Conservation (phyloP, 2,329 filamentous ascomycete genomes). For the Graphilbum sp. region DNA sequence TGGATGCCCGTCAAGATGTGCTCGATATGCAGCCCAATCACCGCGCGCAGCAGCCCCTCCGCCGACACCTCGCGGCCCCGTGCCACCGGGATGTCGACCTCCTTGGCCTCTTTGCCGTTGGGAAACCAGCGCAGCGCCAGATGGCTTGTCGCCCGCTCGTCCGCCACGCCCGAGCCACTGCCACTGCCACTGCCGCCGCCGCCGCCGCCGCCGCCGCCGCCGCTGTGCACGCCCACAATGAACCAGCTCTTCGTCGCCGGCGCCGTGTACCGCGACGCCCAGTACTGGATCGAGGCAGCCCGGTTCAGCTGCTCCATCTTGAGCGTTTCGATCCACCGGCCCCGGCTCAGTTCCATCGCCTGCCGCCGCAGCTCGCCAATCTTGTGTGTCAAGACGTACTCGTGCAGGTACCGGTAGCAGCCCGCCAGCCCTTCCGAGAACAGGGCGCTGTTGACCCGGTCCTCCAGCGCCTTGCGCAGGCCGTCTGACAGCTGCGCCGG, state of each 20-base stretch:
- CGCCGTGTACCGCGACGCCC: conserved; percentile 44
- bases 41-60: conserved; percentile 54
- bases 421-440: conserved; percentile 54
- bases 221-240: conserved; percentile 65
- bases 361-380: conserved; percentile 69
- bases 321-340: conserved; percentile 63
- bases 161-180: conserved; percentile 12
- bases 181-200: conserved; percentile 37
- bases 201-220: conserved; percentile 28
- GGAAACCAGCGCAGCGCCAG: conserved; percentile 68
- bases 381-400: conserved; percentile 79
- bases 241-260: conserved; percentile 72
- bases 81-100: not conserved
- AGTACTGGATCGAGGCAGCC: conserved; percentile 79
- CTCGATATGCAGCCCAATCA: conserved; percentile 60
- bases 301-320: conserved; percentile 67
- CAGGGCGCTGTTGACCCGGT: conserved; percentile 55
- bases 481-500: conserved; percentile 42
- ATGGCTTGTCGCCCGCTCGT: conserved; percentile 31
- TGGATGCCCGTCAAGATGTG: conserved; percentile 54
- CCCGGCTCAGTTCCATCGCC: conserved; percentile 49
- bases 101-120: conserved; percentile 55
- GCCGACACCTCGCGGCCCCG: conserved; percentile 41
- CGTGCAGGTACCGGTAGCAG: conserved; percentile 77
- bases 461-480: conserved; percentile 51